phyloP scores from a whole-genome alignment of 768 basidiomycete genomes.

The Boletellus emodensis region DNA sequence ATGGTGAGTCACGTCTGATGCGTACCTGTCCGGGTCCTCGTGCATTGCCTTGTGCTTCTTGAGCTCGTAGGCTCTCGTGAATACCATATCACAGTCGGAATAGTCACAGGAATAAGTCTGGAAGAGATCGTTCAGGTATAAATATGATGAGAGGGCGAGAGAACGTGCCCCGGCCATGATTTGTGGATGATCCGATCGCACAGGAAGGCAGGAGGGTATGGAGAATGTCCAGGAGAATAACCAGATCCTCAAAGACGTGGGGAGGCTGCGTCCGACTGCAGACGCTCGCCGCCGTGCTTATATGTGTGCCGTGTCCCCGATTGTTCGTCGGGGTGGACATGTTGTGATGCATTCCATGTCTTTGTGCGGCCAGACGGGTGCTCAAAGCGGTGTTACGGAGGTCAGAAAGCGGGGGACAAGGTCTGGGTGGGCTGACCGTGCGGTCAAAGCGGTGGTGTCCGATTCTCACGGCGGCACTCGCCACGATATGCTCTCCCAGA shows the following conservation, averaged over 20 bases:
- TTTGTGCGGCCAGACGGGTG: no score
- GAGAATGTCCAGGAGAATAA: conserved; percentile 11
- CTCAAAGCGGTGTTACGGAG: not conserved
- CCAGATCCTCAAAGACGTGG: conserved; percentile 14
- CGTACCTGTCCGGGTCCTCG: conserved; percentile 10
- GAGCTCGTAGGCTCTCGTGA: conserved; percentile 16
- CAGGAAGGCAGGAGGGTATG: not conserved
- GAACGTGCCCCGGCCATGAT: conserved; percentile 13
- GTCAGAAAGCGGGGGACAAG: not conserved
- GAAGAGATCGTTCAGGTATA: not conserved
- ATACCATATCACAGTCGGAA: conserved; percentile 9
- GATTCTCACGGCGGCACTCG: not conserved
- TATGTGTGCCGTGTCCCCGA: not conserved
- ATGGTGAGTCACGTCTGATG: not conserved
- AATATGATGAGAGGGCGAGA: not conserved
- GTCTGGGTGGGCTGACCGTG: not conserved
- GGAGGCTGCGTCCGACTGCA: not conserved
- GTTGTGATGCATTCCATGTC: not conserved
- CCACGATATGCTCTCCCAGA: conserved; percentile 46
- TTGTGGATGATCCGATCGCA: not conserved
- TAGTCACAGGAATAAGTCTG: conserved; percentile 17
- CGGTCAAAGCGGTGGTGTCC: not conserved
- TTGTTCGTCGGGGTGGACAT: conserved; percentile 1
- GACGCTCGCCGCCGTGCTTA: not conserved
- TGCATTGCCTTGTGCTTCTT: conserved; percentile 22